Evolutionary conservation across 73 alveolate species (phyloP).

Genomic region (Durusdinium trenchii): DNA sequence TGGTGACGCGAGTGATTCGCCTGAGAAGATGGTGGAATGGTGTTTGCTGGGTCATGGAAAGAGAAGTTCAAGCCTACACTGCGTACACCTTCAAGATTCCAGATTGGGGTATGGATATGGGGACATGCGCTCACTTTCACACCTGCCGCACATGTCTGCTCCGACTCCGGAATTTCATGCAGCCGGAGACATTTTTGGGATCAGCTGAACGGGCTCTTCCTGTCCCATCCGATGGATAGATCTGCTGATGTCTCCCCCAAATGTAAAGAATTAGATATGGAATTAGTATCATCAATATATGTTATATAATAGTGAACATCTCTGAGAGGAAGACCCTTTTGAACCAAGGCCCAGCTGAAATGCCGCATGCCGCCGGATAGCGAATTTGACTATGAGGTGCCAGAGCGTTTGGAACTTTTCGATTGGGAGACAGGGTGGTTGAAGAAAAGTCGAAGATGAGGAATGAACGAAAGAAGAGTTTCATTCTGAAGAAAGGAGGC

Average conservation of each 20-base stretch:
- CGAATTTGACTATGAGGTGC: conserved; percentile 85
- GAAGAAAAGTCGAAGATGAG: too few species aligned
- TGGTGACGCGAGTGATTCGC: too few species aligned
- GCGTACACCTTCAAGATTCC: too few species aligned
- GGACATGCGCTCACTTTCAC: too few species aligned
- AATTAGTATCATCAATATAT: not conserved
- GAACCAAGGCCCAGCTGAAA: conserved; percentile 50
- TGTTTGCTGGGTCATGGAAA: too few species aligned
- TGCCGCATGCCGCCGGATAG: conserved; percentile 66
- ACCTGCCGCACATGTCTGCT: too few species aligned
- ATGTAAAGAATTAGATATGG: not conserved
- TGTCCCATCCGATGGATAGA: not conserved
- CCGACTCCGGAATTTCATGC: not conserved
- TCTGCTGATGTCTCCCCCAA: not conserved
- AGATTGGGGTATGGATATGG: too few species aligned
- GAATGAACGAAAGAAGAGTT: too few species aligned
- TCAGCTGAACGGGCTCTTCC: not conserved
- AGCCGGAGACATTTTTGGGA: not conserved
- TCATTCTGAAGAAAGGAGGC: too few species aligned
- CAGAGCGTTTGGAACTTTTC: not conserved
- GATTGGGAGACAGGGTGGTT: not conserved
- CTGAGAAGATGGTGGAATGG: too few species aligned
- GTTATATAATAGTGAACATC: not conserved
- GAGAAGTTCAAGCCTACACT: too few species aligned
- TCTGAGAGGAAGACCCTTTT: not conserved